These are phyloP conservation scores for Dictyostelium brefeldianum DNA, from an alignment of 78 protist genomes.

Conservation along the genomic window DNA sequence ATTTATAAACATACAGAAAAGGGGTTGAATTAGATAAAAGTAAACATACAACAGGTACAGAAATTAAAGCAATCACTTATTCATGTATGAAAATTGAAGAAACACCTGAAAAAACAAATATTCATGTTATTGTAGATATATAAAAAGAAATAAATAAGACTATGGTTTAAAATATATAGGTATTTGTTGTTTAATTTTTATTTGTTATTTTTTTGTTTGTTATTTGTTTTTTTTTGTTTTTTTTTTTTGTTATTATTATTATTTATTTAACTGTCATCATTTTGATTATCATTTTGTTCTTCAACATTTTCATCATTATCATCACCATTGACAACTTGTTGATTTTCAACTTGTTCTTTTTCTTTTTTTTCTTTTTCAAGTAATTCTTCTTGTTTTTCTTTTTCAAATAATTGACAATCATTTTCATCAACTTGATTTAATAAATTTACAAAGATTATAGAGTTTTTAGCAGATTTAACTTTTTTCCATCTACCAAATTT, in stretches of 20 bases:
- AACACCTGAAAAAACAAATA: slow-evolving; percentile 32
- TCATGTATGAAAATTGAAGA: slow-evolving; percentile 81
- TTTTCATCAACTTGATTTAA: neutral
- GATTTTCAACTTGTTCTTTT: neutral
- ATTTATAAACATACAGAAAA: slow-evolving; percentile 10
- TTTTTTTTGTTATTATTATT: neutral
- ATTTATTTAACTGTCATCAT: neutral
- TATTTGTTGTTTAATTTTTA: neutral
- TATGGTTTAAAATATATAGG: neutral
- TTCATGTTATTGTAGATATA: slow-evolving; percentile 73
- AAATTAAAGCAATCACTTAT: slow-evolving; percentile 80
- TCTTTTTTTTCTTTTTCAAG: slow-evolving; percentile 33
- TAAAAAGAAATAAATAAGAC: neutral
- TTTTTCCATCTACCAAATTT: slow-evolving; percentile 89
- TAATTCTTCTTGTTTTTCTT: neutral
- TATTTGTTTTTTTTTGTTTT: slow-evolving; percentile 4
- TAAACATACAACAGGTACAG: slow-evolving; percentile 80
- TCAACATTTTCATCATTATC: neutral
- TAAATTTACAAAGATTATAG: slow-evolving; percentile 51
- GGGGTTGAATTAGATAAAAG: slow-evolving; percentile 72
- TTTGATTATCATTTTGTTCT: slow-evolving; percentile 1
- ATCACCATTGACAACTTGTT: slow-evolving; percentile 3
- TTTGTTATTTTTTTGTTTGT: neutral
- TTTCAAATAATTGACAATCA: neutral
- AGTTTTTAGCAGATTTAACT: slow-evolving; percentile 43